Evolutionary conservation across 495 filamentous ascomycete species (phyloP).

Genomic region (Chaetomium tenue): DNA sequence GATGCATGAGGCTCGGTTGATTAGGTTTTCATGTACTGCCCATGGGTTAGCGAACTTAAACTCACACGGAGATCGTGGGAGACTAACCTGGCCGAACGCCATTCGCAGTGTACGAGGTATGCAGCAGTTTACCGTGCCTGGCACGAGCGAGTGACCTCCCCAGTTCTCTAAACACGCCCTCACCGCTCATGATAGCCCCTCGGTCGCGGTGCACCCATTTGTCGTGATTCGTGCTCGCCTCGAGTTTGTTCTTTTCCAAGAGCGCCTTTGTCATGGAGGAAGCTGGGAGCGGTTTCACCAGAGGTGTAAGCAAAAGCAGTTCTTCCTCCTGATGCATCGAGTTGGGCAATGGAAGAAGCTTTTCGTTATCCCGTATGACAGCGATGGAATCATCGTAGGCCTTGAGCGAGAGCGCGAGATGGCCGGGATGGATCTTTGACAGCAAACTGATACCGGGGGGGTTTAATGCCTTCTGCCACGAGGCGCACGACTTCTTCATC

Average conservation of each 20-base stretch:
- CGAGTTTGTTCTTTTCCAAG: conserved; percentile 49
- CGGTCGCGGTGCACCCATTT: conserved; percentile 56
- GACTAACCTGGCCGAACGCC: conserved; percentile 67
- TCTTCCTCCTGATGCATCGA: conserved; percentile 79
- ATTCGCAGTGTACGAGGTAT: conserved; percentile 89
- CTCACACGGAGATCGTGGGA: background rate
- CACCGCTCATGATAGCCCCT: conserved; percentile 77
- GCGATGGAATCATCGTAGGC: conserved; percentile 86
- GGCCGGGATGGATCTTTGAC: conserved; percentile 73
- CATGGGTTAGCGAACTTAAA: conserved; percentile 17
- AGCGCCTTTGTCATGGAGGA: conserved; percentile 64
- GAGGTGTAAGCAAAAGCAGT: conserved; percentile 73
- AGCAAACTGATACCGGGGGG: conserved; percentile 69
- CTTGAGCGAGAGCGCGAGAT: conserved; percentile 72
- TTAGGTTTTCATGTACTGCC: conserved; percentile 78
- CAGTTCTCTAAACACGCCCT: conserved; percentile 81
- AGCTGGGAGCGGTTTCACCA: conserved; percentile 82
- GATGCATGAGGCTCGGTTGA: conserved; percentile 79
- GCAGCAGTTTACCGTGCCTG: conserved; percentile 74
- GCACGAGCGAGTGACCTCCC: conserved; percentile 78
- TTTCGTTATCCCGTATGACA: conserved; percentile 77
- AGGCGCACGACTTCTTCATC: conserved; percentile 74
- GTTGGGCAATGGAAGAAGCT: conserved; percentile 72
- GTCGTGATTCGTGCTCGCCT: conserved; percentile 50
- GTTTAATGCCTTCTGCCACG: conserved; percentile 79